Evolutionary conservation across 202 grass and related monocot genomes (phyloP).

Genomic region (Digitaria exilis): DNA sequence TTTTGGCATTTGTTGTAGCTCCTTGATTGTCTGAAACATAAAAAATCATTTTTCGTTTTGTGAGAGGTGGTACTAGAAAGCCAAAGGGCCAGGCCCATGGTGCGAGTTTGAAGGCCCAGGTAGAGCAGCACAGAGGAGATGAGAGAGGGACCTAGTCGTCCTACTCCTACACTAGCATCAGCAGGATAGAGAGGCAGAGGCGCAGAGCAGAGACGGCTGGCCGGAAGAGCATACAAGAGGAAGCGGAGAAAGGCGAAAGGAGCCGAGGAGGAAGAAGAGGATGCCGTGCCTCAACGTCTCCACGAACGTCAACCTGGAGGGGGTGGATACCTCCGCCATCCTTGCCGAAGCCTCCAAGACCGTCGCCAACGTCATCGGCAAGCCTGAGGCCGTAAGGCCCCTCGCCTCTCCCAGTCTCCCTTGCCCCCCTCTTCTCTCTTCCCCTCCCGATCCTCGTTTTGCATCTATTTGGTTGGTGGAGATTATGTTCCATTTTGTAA

Average conservation of each 20-base stretch:
- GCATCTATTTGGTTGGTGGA: not conserved
- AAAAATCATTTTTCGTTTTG: not conserved
- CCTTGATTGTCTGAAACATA: not conserved
- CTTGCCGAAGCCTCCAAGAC: constrained; percentile 59
- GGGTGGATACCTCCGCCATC: constrained; percentile 25
- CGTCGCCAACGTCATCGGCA: constrained; percentile 77
- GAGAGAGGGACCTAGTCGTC: too few relatives aligned
- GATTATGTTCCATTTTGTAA: not conserved
- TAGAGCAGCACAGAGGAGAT: not conserved
- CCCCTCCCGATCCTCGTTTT: not conserved
- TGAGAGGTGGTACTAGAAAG: too few relatives aligned
- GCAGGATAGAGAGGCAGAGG: not conserved
- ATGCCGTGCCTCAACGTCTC: constrained; percentile 82
- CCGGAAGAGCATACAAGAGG: not conserved
- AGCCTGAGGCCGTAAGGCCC: constrained; percentile 71
- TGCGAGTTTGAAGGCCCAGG: not conserved
- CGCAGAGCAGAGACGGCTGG: not conserved
- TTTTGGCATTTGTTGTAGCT: not conserved
- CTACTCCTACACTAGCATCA: too few relatives aligned
- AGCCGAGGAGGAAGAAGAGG: constrained; percentile 4
- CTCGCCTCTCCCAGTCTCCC: not conserved
- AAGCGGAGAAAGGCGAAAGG: not conserved
- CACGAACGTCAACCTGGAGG: constrained; percentile 66
- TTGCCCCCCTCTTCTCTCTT: too few relatives aligned
- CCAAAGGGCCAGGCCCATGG: not conserved